Evolutionary conservation across 2,329 filamentous ascomycete genomes (phyloP).

Genomic region (Fusarium coffeatum): DNA sequence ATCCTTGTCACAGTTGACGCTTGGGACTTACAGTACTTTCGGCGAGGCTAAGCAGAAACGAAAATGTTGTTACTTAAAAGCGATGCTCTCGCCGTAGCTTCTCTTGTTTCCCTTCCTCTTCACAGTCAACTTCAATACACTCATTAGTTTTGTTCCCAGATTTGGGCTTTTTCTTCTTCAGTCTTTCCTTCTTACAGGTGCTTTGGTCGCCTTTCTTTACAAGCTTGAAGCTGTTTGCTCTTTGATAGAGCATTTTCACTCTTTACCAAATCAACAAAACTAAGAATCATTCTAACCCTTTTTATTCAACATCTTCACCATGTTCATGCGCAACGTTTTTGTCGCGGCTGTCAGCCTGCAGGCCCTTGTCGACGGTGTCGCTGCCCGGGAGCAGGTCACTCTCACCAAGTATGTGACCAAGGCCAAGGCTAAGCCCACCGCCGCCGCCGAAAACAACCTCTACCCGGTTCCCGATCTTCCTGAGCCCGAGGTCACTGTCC

Average conservation of each 20-base stretch:
- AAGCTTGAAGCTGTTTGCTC: slow-evolving; percentile 38
- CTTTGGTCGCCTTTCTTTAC: slow-evolving; percentile 42
- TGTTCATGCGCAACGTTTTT: slow-evolving; percentile 43
- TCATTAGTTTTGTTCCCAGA: slow-evolving; percentile 42
- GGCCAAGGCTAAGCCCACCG: slow-evolving; percentile 24
- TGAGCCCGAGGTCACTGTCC: slow-evolving; percentile 26
- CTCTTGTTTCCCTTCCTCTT: slow-evolving; percentile 25
- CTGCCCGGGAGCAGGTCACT: slow-evolving; percentile 39
- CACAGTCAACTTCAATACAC: slow-evolving; percentile 34
- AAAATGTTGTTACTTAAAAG: slow-evolving; percentile 28
- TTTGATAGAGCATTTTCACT: slow-evolving; percentile 47
- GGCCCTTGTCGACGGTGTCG: slow-evolving; percentile 33
- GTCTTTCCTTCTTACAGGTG: slow-evolving; percentile 46
- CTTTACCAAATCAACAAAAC: slow-evolving; percentile 41
- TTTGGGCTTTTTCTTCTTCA: slow-evolving; percentile 42
- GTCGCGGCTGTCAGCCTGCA: slow-evolving; percentile 44
- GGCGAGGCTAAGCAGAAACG: slow-evolving; percentile 1
- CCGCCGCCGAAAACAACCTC: slow-evolving; percentile 11
- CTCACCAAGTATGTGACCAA: slow-evolving; percentile 29
- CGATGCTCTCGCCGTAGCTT: slow-evolving; percentile 28
- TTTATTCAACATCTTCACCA: slow-evolving; percentile 26
- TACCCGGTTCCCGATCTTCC: slow-evolving; percentile 19
- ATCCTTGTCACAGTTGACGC: slow-evolving; percentile 26
- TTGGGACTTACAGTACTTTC: slow-evolving; percentile 23
- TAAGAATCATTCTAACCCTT: slow-evolving; percentile 9